Evolutionary conservation across 345 rosid species (phyloP).

Genomic region (Salix purpurea): DNA sequence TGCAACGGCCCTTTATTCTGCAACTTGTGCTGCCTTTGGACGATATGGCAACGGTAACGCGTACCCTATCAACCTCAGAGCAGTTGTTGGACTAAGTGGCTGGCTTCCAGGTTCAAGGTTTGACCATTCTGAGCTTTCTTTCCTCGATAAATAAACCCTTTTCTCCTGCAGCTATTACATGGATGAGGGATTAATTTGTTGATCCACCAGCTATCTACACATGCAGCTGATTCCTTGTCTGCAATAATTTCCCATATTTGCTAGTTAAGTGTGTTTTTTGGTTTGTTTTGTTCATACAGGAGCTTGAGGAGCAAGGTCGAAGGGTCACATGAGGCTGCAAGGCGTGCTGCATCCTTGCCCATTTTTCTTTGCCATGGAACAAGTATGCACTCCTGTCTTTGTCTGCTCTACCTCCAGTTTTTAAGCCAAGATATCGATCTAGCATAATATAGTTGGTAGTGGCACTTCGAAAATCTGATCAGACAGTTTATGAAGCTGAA

Average conservation of each 20-base stretch:
- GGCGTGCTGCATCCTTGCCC: slow-evolving; percentile 50
- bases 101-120: slow-evolving; percentile 34
- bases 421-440: background rate
- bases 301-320: slow-evolving; percentile 38
- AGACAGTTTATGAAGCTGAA: background rate
- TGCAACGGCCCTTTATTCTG: slow-evolving; percentile 32
- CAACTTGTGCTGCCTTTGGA: slow-evolving; percentile 27
- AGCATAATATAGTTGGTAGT: background rate
- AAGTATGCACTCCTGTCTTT: slow-evolving; percentile 14
- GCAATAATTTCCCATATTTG: background rate
- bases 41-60: slow-evolving; percentile 21
- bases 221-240: background rate
- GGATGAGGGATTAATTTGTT: background rate
- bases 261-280: background rate
- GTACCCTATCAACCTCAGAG: slow-evolving; percentile 26
- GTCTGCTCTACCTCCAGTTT: background rate
- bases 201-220: background rate
- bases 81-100: slow-evolving; percentile 31
- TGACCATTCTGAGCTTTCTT: background rate
- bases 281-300: slow-evolving; percentile 20
- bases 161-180: background rate
- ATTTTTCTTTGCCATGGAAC: slow-evolving; percentile 43
- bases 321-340: slow-evolving; percentile 35
- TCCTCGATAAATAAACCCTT: background rate
- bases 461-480: background rate